Evolutionary conservation across 2,329 filamentous ascomycete genomes (phyloP).

Genomic region (Aspergillus chevalieri): DNA sequence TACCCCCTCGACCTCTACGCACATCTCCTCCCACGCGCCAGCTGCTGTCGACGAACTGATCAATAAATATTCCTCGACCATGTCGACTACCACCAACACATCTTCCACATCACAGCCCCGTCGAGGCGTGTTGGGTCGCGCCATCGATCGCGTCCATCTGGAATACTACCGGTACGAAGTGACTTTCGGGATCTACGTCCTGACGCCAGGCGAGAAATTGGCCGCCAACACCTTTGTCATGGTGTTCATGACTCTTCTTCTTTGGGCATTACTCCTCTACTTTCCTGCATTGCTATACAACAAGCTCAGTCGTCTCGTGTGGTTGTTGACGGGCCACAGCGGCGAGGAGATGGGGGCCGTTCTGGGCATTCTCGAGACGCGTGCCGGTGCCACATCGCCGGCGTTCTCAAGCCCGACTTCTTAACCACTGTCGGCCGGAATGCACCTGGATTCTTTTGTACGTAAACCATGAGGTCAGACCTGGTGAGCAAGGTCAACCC

Average conservation of each 20-base stretch:
- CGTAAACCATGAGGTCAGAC: background rate
- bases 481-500: no score
- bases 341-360: conserved; percentile 22
- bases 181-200: conserved; percentile 40
- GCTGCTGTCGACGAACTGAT: conserved; percentile 28
- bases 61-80: conserved; percentile 27
- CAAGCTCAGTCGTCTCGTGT: conserved; percentile 29
- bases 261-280: conserved; percentile 33
- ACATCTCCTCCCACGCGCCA: conserved; percentile 25
- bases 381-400: conserved; percentile 12
- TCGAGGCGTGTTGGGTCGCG: conserved; percentile 23
- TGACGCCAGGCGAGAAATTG: conserved; percentile 40
- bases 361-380: conserved; percentile 22
- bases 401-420: conserved; percentile 3
- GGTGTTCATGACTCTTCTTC: conserved; percentile 26
- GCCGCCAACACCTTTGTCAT: conserved; percentile 37
- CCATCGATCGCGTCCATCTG: conserved; percentile 30
- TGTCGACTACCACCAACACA: conserved; percentile 11
- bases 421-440: background rate
- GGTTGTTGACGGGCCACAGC: conserved; percentile 34
- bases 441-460: background rate
- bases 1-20: conserved; percentile 23
- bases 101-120: conserved; percentile 8
- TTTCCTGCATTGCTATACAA: conserved; percentile 32
- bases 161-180: conserved; percentile 45